Evolutionary conservation across 2,329 filamentous ascomycete species (phyloP), one percentile per base, ranked within the genome.

Genomic region (Penicillium sp.): DNA sequence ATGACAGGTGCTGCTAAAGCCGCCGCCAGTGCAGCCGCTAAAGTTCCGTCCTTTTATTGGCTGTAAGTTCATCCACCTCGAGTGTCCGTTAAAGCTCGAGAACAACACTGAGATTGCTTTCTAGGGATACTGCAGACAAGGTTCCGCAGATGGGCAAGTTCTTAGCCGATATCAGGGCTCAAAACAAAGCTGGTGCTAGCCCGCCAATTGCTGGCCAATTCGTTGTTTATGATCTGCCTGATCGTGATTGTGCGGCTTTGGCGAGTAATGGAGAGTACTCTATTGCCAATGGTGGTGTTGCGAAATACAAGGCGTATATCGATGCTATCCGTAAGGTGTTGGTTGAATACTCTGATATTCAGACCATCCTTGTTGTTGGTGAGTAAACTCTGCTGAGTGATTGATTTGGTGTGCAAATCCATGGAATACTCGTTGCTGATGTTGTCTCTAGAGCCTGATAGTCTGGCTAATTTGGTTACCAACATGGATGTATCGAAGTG

Each of bases 161-260:
- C 62, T 71, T 82, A 19, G 70, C 69, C 5, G 77, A 82, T 47
- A 82, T 82, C 64, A 69, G 78, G 59, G 65, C 72, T 38, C 67
- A 77, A 62, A 82, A 83, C 55, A 72, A 69, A 27, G 78, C 75
- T 27, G 80, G 80, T n/a, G 78, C 78, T 8, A 78, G 69, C 50
- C 76, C 77, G 34, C 75, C 76, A 4, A 67, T 79, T 55, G 76
- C 79, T 19, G 79, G 78, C 19, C 77, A 76, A 2, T 81, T 87
- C 52, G 84, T 87, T 53, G 82, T 87, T 53, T 87, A 87, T 70
- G 81, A 87, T 68, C 74, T 87, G 13, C 85, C 85, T 44, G 84
- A 86, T 64, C 82, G 84, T 68, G 85, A 87, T 68, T 87, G 85
- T 66, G 81, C 84, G 15, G 85, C 85, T 49, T 76, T 83, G 64